These are phyloP conservation scores for Bjerkandera adusta DNA, from an alignment of 1,284 basidiomycete genomes.

Conservation along the genomic window DNA sequence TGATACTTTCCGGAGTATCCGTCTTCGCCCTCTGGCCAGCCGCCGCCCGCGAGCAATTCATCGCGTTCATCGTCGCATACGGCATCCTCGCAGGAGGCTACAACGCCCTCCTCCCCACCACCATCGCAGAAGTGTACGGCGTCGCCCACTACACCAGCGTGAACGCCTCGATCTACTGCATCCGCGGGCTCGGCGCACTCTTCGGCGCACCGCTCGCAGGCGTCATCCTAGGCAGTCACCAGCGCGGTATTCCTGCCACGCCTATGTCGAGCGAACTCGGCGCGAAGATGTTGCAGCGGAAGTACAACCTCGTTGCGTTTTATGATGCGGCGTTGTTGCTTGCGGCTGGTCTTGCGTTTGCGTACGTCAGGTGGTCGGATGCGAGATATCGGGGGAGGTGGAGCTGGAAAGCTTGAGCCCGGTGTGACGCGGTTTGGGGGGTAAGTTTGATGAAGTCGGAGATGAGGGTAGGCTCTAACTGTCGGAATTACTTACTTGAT, in stretches of 20 bases:
- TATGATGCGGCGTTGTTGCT: constrained; percentile 39
- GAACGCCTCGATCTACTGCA: constrained; percentile 40
- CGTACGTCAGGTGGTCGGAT: constrained; percentile 43
- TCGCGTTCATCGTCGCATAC: constrained; percentile 38
- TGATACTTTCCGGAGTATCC: constrained; percentile 38
- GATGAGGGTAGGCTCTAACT: no score
- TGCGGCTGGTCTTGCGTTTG: constrained; percentile 37
- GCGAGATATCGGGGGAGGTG: constrained; percentile 39
- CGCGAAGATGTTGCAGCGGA: constrained; percentile 23
- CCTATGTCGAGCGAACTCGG: background rate
- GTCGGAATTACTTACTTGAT: no score
- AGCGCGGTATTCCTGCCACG: constrained; percentile 16
- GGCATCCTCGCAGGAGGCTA: constrained; percentile 42
- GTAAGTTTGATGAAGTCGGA: no score
- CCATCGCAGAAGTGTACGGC: constrained; percentile 42
- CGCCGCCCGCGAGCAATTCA: constrained; percentile 34
- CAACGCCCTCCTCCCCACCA: constrained; percentile 42
- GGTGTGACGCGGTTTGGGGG: no score
- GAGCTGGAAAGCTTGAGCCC: constrained; percentile 40
- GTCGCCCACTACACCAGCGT: constrained; percentile 41
- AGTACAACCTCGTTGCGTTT: constrained; percentile 38
- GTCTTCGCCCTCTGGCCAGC: constrained; percentile 44
- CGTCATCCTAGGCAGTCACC: constrained; percentile 38
- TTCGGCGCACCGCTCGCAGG: constrained; percentile 42
- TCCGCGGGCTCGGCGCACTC: constrained; percentile 39